Evolutionary conservation across 1,284 basidiomycete species (phyloP).

Genomic region (Kalmanozyma brasiliensis): DNA sequence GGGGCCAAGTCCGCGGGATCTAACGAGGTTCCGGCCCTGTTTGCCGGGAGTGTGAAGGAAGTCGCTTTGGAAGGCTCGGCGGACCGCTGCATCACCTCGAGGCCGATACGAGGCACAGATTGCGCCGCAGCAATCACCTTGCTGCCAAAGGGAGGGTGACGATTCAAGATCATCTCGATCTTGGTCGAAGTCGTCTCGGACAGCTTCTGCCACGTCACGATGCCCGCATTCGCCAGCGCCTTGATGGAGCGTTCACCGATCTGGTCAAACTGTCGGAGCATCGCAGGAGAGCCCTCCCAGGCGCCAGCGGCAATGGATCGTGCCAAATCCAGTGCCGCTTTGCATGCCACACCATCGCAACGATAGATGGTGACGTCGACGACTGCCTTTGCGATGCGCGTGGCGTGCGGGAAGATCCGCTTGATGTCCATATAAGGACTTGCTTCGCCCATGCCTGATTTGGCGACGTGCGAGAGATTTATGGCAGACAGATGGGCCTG

Average conservation of each 20-base stretch:
- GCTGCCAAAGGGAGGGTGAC: constrained; percentile 53
- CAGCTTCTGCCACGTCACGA: constrained; percentile 36
- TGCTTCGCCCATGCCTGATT: constrained; percentile 21
- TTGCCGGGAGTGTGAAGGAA: not conserved
- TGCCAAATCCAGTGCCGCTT: constrained; percentile 48
- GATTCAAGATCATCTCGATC: constrained; percentile 55
- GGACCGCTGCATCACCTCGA: constrained; percentile 41
- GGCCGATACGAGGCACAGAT: constrained; percentile 40
- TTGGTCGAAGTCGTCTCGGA: constrained; percentile 31
- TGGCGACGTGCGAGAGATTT: constrained; percentile 38
- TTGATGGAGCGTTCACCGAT: constrained; percentile 79
- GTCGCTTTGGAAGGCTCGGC: constrained; percentile 5
- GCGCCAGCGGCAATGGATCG: constrained; percentile 76
- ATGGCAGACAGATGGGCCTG: constrained; percentile 51
- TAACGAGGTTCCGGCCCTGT: not conserved
- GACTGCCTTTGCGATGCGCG: constrained; percentile 42
- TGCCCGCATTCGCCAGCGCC: constrained; percentile 45
- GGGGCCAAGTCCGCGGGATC: not conserved
- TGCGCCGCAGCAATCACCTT: constrained; percentile 40
- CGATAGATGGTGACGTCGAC: constrained; percentile 45
- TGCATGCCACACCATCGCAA: constrained; percentile 44
- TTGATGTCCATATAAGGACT: constrained; percentile 36
- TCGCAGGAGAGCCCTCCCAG: constrained; percentile 83
- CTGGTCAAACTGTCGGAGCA: constrained; percentile 79
- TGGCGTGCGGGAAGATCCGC: constrained; percentile 43